Percentiles rank a stretch among this genome's conserved stretches.
phyloP scores from a whole-genome alignment of 78 protist genomes.

The Isochrysis galbana region DNA sequence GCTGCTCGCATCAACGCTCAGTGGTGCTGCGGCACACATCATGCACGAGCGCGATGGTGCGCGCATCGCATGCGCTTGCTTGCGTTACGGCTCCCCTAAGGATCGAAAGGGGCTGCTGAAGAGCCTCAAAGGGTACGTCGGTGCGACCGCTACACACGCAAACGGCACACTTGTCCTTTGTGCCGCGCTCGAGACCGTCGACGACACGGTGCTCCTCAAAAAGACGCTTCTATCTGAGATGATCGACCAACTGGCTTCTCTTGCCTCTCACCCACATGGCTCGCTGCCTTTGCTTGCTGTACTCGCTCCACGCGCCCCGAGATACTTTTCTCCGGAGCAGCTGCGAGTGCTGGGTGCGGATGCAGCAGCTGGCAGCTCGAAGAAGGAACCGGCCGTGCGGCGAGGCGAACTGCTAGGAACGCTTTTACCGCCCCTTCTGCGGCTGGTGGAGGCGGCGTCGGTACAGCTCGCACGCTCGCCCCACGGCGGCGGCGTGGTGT shows the following conservation, averaged over 20 bases:
- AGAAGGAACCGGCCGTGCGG: neutral
- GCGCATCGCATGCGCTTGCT: constrained; percentile 22
- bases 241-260: neutral
- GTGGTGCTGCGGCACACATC: neutral
- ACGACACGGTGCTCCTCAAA: neutral
- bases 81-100: neutral
- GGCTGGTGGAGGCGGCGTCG: neutral
- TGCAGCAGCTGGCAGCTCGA: neutral
- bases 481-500: constrained; percentile 10
- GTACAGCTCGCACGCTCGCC: neutral
- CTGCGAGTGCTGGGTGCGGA: neutral
- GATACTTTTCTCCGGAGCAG: neutral
- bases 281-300: neutral
- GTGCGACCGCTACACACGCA: neutral
- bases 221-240: neutral
- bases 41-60: constrained; percentile 12
- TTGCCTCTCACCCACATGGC: neutral
- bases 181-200: constrained; percentile 3
- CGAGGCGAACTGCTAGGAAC: neutral
- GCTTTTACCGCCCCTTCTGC: neutral
- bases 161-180: neutral
- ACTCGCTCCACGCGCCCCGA: neutral
- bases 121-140: neutral
- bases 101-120: neutral
- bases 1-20: neutral